These are phyloP conservation scores for Plectranthus barbatus DNA, from an alignment of 257 asterid genomes.

Conservation along the genomic window DNA sequence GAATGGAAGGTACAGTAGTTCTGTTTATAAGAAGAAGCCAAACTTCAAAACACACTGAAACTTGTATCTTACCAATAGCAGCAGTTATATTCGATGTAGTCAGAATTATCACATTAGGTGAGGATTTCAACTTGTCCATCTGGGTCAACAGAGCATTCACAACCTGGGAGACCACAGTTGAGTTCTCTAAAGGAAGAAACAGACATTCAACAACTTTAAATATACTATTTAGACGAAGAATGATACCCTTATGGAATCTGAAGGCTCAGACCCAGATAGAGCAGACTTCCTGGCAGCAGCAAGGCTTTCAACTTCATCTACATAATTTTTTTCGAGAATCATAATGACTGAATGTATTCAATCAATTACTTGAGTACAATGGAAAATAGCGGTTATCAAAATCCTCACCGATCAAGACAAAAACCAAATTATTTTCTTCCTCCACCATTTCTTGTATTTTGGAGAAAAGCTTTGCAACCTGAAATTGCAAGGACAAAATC, in stretches of 20 bases:
- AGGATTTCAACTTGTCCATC: conserved; percentile 83
- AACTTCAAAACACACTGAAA: not conserved
- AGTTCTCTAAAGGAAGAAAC: conserved; percentile 14
- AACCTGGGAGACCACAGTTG: conserved; percentile 51
- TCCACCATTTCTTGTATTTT: conserved; percentile 97
- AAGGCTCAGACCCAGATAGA: conserved; percentile 97
- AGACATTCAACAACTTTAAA: conserved; percentile 6
- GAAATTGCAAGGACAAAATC: conserved; percentile 13
- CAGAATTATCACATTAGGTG: conserved; percentile 84
- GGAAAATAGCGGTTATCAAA: conserved; percentile 5
- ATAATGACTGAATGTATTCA: conserved; percentile 4
- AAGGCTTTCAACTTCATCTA: conserved; percentile 99
- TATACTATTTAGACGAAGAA: conserved; percentile 12
- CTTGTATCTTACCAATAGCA: conserved; percentile 72
- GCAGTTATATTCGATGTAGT: conserved; percentile 97
- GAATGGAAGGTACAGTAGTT: not conserved
- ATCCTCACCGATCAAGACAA: conserved; percentile 94
- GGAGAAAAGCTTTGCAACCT: conserved; percentile 95
- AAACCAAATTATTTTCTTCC: conserved; percentile 82
- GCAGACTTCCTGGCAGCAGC: conserved; percentile 99
- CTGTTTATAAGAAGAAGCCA: not conserved
- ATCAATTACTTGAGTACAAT: not conserved
- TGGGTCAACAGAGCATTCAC: conserved; percentile 96
- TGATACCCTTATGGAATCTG: conserved; percentile 93
- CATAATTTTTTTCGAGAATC: conserved; percentile 12